phyloP scores from a whole-genome alignment of 2,329 filamentous ascomycete species.

The Thielaviopsis musarum region DNA sequence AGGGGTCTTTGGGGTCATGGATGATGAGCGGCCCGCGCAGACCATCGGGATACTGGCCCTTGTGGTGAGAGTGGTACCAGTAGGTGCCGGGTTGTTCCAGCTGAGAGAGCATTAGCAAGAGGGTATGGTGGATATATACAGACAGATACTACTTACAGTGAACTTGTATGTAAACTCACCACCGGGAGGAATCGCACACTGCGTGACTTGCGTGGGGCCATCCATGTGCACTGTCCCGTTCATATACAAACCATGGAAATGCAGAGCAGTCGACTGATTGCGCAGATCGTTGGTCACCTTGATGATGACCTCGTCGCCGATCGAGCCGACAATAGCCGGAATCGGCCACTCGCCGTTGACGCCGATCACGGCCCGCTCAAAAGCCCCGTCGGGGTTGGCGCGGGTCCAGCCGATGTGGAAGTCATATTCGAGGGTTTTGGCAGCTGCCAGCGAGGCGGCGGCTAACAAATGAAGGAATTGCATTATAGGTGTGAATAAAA shows the following conservation, averaged over 20 bases:
- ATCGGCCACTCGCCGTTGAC: slow-evolving; percentile 66
- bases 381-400: slow-evolving; percentile 53
- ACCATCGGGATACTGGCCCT: slow-evolving; percentile 54
- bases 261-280: slow-evolving; percentile 45
- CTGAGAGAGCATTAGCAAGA: background rate
- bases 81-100: slow-evolving; percentile 52
- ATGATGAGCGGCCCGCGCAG: slow-evolving; percentile 47
- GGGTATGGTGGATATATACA: too few relatives aligned
- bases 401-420: slow-evolving; percentile 57
- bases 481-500: background rate
- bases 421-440: slow-evolving; percentile 39
- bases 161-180: slow-evolving; percentile 54
- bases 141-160: slow-evolving; percentile 26
- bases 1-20: slow-evolving; percentile 44
- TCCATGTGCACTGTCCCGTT: slow-evolving; percentile 56
- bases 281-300: slow-evolving; percentile 42
- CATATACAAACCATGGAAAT: slow-evolving; percentile 57
- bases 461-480: background rate
- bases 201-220: slow-evolving; percentile 47
- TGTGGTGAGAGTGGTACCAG: slow-evolving; percentile 61
- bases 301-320: slow-evolving; percentile 44
- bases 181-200: slow-evolving; percentile 50
- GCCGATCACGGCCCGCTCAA: slow-evolving; percentile 50
- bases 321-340: slow-evolving; percentile 43
- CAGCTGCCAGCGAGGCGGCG: slow-evolving; percentile 18